Evolutionary conservation across 2,329 filamentous ascomycete genomes (phyloP), one percentile per base, ranked within the genome.

Genomic region (Nemania sp.): DNA sequence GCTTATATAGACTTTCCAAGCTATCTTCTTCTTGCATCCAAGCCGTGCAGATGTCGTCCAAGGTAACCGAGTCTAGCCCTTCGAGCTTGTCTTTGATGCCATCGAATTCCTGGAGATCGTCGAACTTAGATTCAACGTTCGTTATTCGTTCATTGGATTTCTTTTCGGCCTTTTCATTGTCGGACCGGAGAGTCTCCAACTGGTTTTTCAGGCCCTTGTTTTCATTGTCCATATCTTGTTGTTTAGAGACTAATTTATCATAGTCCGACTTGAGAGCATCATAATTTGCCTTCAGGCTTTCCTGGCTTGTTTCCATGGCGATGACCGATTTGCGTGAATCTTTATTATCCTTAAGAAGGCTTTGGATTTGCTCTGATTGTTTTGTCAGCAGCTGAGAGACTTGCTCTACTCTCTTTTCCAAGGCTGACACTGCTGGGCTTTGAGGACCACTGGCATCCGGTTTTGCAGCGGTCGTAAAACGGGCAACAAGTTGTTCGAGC

Each of bases 381-480:
- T 53, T 50, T 6, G 24, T 46, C 36, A 36, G 23, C 8, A 55
- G 44, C 23, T 60, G 54, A 37, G 61, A 47, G 23, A 65, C 46
- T 7, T 58, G 41, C 3, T 59, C 56, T 28, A 67, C 54, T 46
- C 61, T 63, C 11, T 37, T 44, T 49, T 67, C 63, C 7, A 69
- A 42, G 2, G 55, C 45, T 31, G 51, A 39, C 11, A 63, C 46
- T 2, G 56, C 42, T 17, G 47, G 49, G 37, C 55, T 57, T 11
- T 64, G 49, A 6, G 34, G 17, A 19, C 33, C 53, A 15, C 31
- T n/a, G 26, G 37, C 23, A 31, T 17, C 9, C 37, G 56, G 50
- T 19, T 53, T 46, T 15, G 60, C 23, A 15, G 45, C 20, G 9
- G 37, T 36, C 6, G 46, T 41, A 6, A 63, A 33, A 12, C 26